Evolutionary conservation across 805 yeast species (phyloP).

Genomic region (Tetrapisispora namnaoensis): DNA sequence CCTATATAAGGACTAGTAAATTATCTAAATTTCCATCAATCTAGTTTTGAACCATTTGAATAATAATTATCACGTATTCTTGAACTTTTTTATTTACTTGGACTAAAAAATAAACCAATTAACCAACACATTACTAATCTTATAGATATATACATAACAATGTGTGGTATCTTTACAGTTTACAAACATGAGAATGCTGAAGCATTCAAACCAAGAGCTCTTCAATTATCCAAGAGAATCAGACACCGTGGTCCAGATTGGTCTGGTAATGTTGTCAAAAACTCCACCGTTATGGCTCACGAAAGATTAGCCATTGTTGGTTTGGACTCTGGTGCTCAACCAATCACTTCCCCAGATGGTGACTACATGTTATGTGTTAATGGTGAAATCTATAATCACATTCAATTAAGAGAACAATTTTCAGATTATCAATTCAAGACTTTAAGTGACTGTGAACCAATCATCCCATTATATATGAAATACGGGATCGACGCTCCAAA

Average conservation of each 20-base stretch:
- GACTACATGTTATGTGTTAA: constrained; percentile 73
- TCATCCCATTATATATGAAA: constrained; percentile 83
- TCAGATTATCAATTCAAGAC: constrained; percentile 71
- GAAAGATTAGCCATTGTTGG: constrained; percentile 98
- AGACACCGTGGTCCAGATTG: constrained; percentile 99
- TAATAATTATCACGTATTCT: not conserved
- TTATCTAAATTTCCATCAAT: not conserved
- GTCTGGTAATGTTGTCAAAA: constrained; percentile 80
- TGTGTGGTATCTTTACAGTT: constrained; percentile 99
- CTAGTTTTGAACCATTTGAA: not conserved
- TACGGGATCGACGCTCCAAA: constrained; percentile 87
- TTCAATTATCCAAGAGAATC: constrained; percentile 82
- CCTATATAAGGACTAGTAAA: not conserved
- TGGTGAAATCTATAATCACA: constrained; percentile 98
- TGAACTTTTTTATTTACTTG: too few species aligned
- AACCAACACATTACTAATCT: too few species aligned
- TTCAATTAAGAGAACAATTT: constrained; percentile 70
- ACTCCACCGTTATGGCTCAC: constrained; percentile 78
- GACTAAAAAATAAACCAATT: not conserved
- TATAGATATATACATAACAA: constrained; percentile 21
- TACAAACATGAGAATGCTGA: constrained; percentile 72
- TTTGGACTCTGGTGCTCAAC: constrained; percentile 96
- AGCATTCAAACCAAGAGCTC: constrained; percentile 75
- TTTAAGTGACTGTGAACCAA: constrained; percentile 92
- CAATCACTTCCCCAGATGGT: constrained; percentile 74